Evolutionary conservation across 257 asterid genomes (phyloP).

Genomic region (Asclepias syriaca): DNA sequence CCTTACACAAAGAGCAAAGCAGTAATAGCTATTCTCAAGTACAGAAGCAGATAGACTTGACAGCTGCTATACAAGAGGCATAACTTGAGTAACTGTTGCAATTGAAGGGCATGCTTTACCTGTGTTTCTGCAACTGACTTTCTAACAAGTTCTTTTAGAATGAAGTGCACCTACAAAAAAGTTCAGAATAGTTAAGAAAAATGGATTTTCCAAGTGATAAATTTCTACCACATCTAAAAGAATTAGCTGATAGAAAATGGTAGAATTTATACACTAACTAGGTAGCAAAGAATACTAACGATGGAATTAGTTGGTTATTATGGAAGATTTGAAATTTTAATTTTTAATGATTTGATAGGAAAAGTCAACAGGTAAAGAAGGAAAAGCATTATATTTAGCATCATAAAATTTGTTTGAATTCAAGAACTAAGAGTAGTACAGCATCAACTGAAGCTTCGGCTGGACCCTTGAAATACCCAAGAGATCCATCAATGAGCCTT

Average conservation of each 20-base stretch:
- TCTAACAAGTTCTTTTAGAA: constrained; percentile 91
- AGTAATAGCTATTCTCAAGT: neutral
- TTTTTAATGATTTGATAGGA: too few relatives aligned
- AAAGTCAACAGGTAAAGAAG: neutral
- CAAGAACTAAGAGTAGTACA: constrained; percentile 32
- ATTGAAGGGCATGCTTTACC: constrained; percentile 29
- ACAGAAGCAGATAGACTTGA: neutral
- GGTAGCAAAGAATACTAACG: neutral
- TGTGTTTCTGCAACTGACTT: constrained; percentile 80
- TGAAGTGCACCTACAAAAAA: constrained; percentile 63
- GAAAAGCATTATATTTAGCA: neutral
- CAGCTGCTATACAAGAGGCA: neutral
- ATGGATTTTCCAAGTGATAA: neutral
- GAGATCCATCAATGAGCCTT: constrained; percentile 93
- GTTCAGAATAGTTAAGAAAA: neutral
- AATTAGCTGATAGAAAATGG: too few relatives aligned
- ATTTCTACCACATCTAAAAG: neutral
- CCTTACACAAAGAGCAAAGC: neutral
- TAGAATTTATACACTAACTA: too few relatives aligned
- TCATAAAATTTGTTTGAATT: neutral
- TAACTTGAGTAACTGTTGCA: neutral
- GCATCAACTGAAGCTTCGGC: constrained; percentile 99
- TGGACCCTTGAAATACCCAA: constrained; percentile 93
- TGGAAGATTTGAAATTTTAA: neutral
- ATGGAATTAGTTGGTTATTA: neutral